phyloP scores from a whole-genome alignment of 257 asterid genomes.

The Ocimum tenuiflorum region DNA sequence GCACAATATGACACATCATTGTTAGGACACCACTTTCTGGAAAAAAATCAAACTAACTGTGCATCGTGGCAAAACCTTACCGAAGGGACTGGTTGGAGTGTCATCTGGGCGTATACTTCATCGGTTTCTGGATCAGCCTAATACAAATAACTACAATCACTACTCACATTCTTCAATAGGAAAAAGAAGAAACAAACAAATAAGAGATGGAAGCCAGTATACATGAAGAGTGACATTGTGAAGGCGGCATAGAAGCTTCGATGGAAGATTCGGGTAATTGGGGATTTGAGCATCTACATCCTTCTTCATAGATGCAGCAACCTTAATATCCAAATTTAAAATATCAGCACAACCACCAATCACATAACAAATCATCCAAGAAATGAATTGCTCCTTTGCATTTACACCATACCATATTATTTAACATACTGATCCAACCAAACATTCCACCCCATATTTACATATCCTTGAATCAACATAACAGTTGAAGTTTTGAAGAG shows the following conservation, averaged over 20 bases:
- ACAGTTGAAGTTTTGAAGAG: too few species aligned
- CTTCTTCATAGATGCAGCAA: constrained; percentile 97
- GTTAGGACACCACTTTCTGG: too few species aligned
- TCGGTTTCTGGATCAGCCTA: constrained; percentile 97
- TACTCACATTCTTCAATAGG: background rate
- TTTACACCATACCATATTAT: too few species aligned
- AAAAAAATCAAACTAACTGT: background rate
- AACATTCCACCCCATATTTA: too few species aligned
- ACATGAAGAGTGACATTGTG: constrained; percentile 94
- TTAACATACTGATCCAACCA: too few species aligned
- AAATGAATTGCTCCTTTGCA: too few species aligned
- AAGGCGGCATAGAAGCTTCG: constrained; percentile 79
- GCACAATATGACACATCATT: too few species aligned
- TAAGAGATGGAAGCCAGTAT: constrained; percentile 24
- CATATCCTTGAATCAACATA: too few species aligned
- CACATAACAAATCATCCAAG: too few species aligned
- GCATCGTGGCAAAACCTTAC: constrained; percentile 14
- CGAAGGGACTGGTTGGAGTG: constrained; percentile 85
- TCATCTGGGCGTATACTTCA: constrained; percentile 98
- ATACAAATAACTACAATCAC: background rate
- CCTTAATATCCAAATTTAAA: too few species aligned
- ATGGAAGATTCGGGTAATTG: constrained; percentile 90
- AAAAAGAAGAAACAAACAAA: background rate
- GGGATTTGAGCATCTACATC: constrained; percentile 80
- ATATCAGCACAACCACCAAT: too few species aligned